Conservation (phyloP, 441 rosid genomes). For the Bruguiera hainesii region DNA sequence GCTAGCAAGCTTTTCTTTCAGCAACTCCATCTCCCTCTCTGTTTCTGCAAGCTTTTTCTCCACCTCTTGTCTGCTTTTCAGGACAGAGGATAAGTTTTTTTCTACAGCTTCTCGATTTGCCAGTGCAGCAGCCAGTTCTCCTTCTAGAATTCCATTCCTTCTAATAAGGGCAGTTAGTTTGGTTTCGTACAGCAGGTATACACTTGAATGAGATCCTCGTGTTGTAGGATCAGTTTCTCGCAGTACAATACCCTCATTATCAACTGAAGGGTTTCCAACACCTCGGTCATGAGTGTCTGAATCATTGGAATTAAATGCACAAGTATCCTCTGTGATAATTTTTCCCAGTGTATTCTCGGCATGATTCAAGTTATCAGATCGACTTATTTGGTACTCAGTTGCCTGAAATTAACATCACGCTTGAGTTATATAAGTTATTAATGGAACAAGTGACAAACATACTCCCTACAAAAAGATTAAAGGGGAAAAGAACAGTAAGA, state of each 20-base stretch:
- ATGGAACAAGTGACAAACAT: background rate
- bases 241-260: conserved; percentile 37
- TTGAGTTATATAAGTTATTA: conserved; percentile 10
- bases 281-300: conserved; percentile 34
- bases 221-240: conserved; percentile 46
- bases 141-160: conserved; percentile 74
- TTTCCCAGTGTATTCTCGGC: conserved; percentile 35
- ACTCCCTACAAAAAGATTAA: background rate
- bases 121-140: conserved; percentile 66
- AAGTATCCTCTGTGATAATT: conserved; percentile 45
- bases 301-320: conserved; percentile 43
- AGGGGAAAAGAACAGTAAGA: background rate
- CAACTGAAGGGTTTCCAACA: conserved; percentile 38
- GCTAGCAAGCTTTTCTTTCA: conserved; percentile 80
- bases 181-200: conserved; percentile 67
- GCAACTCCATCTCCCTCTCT: conserved; percentile 72
- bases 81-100: conserved; percentile 58
- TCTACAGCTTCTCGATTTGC: conserved; percentile 72
- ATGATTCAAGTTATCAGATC: conserved; percentile 29
- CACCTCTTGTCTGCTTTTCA: conserved; percentile 77
- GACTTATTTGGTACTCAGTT: conserved; percentile 40
- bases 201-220: conserved; percentile 51
- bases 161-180: conserved; percentile 67
- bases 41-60: conserved; percentile 68
- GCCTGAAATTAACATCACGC: conserved; percentile 43